Percentiles rank a stretch among this genome's conserved stretches.
phyloP scores from a whole-genome alignment of 306 rosid genomes.

The Lablab purpureus region DNA sequence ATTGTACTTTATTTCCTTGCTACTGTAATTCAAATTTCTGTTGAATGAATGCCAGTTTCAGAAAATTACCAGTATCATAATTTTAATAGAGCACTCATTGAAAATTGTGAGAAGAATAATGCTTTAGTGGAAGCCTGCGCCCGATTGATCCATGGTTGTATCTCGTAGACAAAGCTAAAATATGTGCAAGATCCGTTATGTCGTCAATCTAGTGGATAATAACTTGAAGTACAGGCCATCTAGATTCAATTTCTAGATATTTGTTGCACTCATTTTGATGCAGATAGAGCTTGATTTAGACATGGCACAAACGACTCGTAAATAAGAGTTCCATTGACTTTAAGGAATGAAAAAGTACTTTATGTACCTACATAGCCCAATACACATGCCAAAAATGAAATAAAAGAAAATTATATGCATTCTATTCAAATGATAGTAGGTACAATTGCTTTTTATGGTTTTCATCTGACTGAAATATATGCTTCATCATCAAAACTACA shows the following conservation, averaged over 20 bases:
- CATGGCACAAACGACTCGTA: neutral
- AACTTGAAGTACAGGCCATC: slow-evolving; percentile 31
- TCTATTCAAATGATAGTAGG: slow-evolving; percentile 38
- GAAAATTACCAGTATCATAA: slow-evolving; percentile 2
- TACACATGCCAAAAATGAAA: neutral
- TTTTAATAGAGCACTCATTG: slow-evolving; percentile 13
- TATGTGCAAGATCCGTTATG: slow-evolving; percentile 11
- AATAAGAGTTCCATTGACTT: slow-evolving; percentile 23
- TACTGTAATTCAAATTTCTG: slow-evolving; percentile 28
- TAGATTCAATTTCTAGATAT: neutral
- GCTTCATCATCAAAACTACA: slow-evolving; percentile 37
- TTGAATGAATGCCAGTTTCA: neutral
- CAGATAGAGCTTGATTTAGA: slow-evolving; percentile 1
- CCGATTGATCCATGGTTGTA: slow-evolving; percentile 16
- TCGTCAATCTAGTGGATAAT: slow-evolving; percentile 10
- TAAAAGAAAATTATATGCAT: neutral
- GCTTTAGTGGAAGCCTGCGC: slow-evolving; percentile 2
- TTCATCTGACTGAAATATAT: neutral
- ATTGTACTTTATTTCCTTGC: slow-evolving; percentile 21
- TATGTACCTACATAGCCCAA: neutral
- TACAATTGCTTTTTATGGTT: slow-evolving; percentile 43
- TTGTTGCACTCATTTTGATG: slow-evolving; percentile 31
- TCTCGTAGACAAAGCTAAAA: slow-evolving; percentile 34
- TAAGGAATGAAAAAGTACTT: slow-evolving; percentile 16
- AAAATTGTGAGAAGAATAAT: slow-evolving; percentile 11